Evolutionary conservation across 2,329 filamentous ascomycete genomes (phyloP), one percentile per base, ranked within the genome.

Genomic region (Penicillium nordicum): DNA sequence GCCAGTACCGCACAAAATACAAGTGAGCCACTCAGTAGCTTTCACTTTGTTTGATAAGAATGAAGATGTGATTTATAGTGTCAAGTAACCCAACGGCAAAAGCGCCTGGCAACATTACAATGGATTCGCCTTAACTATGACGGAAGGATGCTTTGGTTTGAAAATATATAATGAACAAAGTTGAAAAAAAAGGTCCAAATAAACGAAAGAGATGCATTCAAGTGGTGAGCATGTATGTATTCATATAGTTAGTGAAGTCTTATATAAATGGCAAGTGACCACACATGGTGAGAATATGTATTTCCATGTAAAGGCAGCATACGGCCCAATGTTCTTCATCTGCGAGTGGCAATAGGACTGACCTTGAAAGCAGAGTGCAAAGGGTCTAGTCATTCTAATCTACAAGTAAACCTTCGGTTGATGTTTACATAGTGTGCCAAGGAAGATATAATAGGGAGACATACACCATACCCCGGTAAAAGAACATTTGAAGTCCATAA

Each of bases 381-480:
- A 23, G 6, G 21, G 11, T 41, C 11, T 16, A 5, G 2, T 23
- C 14, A 4, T 21, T 18, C 36, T 6, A 21, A 18, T 4, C 36
- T 21, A 9, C 36, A 38, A 38, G 36, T 21, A 38, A 11, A 12
- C 36, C 9, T 38, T 38, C 0, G 16, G 34, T 37, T 37, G 34
- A 38, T 11, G n/a, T n/a, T 37, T 37, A 37, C 16, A 18, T 37
- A 18, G 16, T 37, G 11, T n/a, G 16, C 16, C 5, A 37, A 0
- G 8, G 16, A 37, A n/a, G 16, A n/a, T n/a, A 37, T n/a, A n/a
- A 37, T 18, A 18, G 36, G 4, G 16, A 25, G n/a, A 14, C 4
- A 30, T 12, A 1, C 3, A 3, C n/a, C 4, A 30, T 12, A 1
- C 3, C 5, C n/a, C 2, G 12, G 7, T 8, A 3, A 29, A 29